These are phyloP conservation scores for Sparassis latifolia DNA, from an alignment of 1,284 basidiomycete genomes.

Conservation along the genomic window DNA sequence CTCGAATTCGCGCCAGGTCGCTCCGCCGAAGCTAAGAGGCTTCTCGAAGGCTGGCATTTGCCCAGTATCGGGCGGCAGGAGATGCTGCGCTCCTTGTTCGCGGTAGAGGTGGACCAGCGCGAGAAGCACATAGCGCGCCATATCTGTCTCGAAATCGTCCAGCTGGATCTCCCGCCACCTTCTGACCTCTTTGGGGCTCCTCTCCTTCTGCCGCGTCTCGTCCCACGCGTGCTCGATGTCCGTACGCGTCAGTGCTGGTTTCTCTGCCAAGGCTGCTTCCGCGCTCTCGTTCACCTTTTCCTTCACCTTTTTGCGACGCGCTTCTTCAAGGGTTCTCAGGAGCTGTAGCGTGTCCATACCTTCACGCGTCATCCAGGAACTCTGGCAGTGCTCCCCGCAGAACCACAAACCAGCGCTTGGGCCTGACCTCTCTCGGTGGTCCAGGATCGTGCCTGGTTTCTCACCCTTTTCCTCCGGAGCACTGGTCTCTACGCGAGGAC, in stretches of 20 bases:
- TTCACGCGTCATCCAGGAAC: conserved; percentile 33
- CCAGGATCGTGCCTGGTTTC: not conserved
- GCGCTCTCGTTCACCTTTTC: conserved; percentile 14
- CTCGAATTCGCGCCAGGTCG: conserved; percentile 18
- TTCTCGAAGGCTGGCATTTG: not conserved
- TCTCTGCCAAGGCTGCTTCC: conserved; percentile 2
- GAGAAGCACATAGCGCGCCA: conserved; percentile 26
- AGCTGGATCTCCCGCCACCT: conserved; percentile 21
- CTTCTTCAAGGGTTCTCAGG: conserved; percentile 25
- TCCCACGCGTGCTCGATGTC: conserved; percentile 19
- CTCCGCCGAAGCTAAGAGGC: conserved; percentile 1
- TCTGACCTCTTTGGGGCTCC: conserved; percentile 16
- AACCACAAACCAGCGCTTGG: conserved; percentile 42
- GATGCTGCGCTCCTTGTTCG: conserved; percentile 7
- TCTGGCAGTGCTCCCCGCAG: conserved; percentile 42
- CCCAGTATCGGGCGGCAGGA: not conserved
- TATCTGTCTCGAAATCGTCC: conserved; percentile 27
- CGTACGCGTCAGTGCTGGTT: conserved; percentile 12
- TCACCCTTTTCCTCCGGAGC: not conserved
- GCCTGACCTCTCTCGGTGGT: not conserved
- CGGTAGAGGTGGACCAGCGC: conserved; percentile 19
- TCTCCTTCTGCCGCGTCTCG: conserved; percentile 12
- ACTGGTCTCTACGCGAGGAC: not conserved
- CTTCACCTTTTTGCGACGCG: conserved; percentile 27
- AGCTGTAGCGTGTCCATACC: conserved; percentile 26